These are phyloP conservation scores for Rhodamnia argentea DNA, from an alignment of 345 rosid species.

Conservation along the genomic window DNA sequence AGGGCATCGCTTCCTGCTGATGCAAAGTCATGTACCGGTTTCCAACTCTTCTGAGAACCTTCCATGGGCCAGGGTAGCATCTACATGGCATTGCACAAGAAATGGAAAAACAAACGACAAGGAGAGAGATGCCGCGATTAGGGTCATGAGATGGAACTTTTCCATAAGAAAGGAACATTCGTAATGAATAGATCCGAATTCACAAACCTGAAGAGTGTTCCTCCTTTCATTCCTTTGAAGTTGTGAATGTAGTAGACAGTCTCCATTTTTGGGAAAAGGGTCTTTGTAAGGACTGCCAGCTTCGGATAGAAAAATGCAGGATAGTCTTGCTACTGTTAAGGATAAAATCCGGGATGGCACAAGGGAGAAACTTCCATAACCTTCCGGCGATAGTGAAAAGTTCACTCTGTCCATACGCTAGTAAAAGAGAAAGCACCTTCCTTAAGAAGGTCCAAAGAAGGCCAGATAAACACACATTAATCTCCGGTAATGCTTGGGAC, in stretches of 20 bases:
- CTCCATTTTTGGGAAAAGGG: constrained; percentile 75
- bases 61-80: constrained; percentile 95
- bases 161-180: background rate
- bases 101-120: background rate
- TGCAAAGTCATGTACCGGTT: constrained; percentile 39
- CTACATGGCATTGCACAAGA: constrained; percentile 7
- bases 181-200: background rate
- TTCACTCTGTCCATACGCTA: background rate
- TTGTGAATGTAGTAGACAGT: constrained; percentile 93
- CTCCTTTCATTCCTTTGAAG: constrained; percentile 80
- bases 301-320: constrained; percentile 92
- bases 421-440: background rate
- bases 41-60: constrained; percentile 52
- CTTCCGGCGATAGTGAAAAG: rapidly evolving
- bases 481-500: background rate
- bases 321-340: constrained; percentile 50
- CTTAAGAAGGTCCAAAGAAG: background rate
- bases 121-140: background rate
- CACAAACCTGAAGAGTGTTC: constrained; percentile 76
- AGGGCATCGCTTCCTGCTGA: constrained; percentile 77
- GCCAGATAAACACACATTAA: background rate
- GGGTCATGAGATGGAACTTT: background rate
- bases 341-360: background rate
- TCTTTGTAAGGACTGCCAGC: constrained; percentile 66
- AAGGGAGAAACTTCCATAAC: background rate